phyloP scores from a whole-genome alignment of 2,329 filamentous ascomycete genomes.

The Macrophomina pseudophaseolina region DNA sequence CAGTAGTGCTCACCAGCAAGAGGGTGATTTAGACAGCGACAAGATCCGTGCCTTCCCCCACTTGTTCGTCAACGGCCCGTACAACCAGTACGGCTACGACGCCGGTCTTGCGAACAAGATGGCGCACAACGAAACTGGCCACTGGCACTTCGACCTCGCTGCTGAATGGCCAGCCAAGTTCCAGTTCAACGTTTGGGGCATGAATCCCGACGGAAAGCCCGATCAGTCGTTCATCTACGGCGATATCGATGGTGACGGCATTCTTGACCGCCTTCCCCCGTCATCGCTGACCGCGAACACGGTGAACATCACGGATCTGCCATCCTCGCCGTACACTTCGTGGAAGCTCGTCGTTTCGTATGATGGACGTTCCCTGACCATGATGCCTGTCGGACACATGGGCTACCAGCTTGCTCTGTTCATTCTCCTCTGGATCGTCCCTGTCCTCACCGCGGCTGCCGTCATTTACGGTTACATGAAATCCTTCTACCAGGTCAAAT shows the following conservation, averaged over 20 bases:
- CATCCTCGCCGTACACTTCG: slow-evolving; percentile 42
- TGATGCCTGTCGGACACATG: slow-evolving; percentile 60
- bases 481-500: slow-evolving; percentile 66
- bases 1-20: slow-evolving; percentile 65
- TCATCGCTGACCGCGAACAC: slow-evolving; percentile 60
- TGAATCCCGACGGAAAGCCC: slow-evolving; percentile 66
- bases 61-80: slow-evolving; percentile 65
- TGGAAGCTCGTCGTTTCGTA: slow-evolving; percentile 64
- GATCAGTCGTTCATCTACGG: slow-evolving; percentile 65
- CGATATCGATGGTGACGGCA: slow-evolving; percentile 64
- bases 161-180: slow-evolving; percentile 67
- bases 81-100: slow-evolving; percentile 69
- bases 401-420: slow-evolving; percentile 61
- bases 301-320: slow-evolving; percentile 63
- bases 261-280: slow-evolving; percentile 67
- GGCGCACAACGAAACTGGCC: slow-evolving; percentile 53
- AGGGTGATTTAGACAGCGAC: slow-evolving; percentile 58
- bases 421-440: slow-evolving; percentile 60
- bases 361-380: slow-evolving; percentile 56
- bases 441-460: slow-evolving; percentile 55
- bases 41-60: slow-evolving; percentile 52
- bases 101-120: slow-evolving; percentile 62
- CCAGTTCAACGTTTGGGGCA: slow-evolving; percentile 70
- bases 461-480: slow-evolving; percentile 64
- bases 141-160: slow-evolving; percentile 67